Conservation (phyloP, 208 protist species). For the Wallacemonas sp. region DNA sequence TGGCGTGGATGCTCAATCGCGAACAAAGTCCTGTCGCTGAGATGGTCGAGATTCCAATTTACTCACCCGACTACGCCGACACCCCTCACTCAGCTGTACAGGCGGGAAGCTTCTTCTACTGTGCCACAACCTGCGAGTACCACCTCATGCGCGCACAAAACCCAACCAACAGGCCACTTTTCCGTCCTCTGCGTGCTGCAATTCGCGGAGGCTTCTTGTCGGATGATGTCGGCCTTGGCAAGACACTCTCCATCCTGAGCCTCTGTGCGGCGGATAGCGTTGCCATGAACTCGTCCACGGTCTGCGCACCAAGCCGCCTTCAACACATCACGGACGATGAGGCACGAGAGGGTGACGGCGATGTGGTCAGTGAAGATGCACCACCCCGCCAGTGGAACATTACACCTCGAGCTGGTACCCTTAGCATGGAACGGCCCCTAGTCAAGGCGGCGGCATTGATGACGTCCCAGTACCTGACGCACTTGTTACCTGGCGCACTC, state of each 20-base stretch:
- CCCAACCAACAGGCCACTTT: not conserved
- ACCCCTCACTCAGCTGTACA: too few species aligned
- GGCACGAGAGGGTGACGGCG: too few species aligned
- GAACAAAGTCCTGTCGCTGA: slow-evolving; percentile 31
- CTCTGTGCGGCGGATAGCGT: slow-evolving; percentile 33
- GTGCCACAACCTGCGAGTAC: slow-evolving; percentile 18
- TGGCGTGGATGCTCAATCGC: slow-evolving; percentile 40
- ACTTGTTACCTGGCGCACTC: not conserved
- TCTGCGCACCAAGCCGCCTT: too few species aligned
- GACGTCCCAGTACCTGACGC: not conserved
- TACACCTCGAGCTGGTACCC: not conserved
- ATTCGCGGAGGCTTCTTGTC: slow-evolving; percentile 50
- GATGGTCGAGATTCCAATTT: slow-evolving; percentile 33
- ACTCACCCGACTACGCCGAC: not conserved
- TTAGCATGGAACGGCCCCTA: not conserved
- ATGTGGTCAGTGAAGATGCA: too few species aligned
- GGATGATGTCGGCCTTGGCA: slow-evolving; percentile 74
- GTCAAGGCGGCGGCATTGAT: not conserved
- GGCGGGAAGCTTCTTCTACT: slow-evolving; percentile 37
- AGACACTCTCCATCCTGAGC: slow-evolving; percentile 56
- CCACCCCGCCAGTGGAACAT: not conserved
- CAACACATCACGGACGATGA: too few species aligned
- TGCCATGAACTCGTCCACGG: too few species aligned
- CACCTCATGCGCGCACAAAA: not conserved
- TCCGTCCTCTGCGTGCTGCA: not conserved